A percentile compares a stretch with the other conserved stretches of the same genome.
Conservation (phyloP, 1,284 basidiomycete species). For the Peniophora sp. region DNA sequence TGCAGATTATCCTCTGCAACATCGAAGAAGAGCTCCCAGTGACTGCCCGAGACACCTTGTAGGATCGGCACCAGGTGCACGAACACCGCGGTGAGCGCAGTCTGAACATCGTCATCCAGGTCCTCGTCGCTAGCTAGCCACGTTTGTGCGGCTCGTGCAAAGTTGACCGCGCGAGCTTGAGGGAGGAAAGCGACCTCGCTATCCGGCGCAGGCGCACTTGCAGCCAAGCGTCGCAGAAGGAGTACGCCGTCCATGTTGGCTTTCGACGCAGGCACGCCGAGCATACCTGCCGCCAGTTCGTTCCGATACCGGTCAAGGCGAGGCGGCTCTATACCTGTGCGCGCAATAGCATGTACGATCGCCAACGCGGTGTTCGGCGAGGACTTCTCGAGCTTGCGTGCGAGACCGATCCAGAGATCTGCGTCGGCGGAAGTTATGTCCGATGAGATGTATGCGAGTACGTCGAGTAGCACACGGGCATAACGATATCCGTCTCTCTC, state of each 20-base stretch:
- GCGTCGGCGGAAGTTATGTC: conserved; percentile 58
- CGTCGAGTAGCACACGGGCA: conserved; percentile 47
- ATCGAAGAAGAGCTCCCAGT: conserved; percentile 93
- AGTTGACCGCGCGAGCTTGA: conserved; percentile 80
- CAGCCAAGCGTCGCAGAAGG: conserved; percentile 65
- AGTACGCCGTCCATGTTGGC: conserved; percentile 66
- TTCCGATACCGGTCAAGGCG: conserved; percentile 82
- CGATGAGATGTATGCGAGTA: conserved; percentile 55
- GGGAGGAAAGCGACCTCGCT: conserved; percentile 83
- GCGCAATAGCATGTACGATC: conserved; percentile 56
- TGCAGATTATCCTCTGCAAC: conserved; percentile 80
- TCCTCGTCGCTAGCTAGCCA: conserved; percentile 82
- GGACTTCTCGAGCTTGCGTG: conserved; percentile 56
- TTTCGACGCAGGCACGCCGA: conserved; percentile 59
- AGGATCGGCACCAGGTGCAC: conserved; percentile 79
- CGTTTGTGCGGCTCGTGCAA: conserved; percentile 78
- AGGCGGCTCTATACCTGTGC: conserved; percentile 59
- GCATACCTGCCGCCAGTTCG: conserved; percentile 75
- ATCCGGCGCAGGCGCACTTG: conserved; percentile 71
- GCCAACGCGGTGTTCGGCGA: conserved; percentile 63
- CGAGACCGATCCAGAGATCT: conserved; percentile 70
- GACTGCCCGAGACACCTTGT: conserved; percentile 79
- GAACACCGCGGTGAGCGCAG: conserved; percentile 71
- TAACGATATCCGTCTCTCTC: conserved; percentile 42
- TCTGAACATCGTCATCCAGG: conserved; percentile 68